These are phyloP conservation scores for Deinandra increscens DNA, from an alignment of 129 eudicot genomes.

Conservation along the genomic window DNA sequence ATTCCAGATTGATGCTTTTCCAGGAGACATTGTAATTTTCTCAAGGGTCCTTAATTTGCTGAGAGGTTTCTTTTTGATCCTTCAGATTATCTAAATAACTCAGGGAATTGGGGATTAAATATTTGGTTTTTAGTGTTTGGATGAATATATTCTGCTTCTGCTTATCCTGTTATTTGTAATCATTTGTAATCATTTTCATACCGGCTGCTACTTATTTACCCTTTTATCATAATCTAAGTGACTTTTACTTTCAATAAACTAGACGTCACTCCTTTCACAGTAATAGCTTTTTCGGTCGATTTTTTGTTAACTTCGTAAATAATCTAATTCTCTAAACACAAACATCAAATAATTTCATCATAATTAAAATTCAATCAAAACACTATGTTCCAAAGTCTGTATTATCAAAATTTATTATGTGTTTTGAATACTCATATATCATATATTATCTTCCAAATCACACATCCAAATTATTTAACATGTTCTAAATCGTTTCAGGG, in stretches of 20 bases:
- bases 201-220: background rate
- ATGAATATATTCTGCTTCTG: background rate
- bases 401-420: background rate
- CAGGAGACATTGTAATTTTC: conserved; percentile 95
- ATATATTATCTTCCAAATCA: background rate
- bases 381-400: background rate
- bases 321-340: background rate
- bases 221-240: background rate
- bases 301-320: background rate
- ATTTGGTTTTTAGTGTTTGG: conserved; percentile 5
- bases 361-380: background rate
- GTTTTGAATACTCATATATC: background rate
- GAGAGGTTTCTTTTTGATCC: conserved; percentile 55
- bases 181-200: background rate
- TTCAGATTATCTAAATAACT: background rate
- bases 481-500: conserved; percentile 50
- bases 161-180: background rate
- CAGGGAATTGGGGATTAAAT: background rate
- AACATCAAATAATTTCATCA: background rate
- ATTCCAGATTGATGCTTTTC: conserved; percentile 97
- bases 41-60: conserved; percentile 89
- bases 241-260: background rate
- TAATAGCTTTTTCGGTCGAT: background rate
- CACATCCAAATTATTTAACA: background rate
- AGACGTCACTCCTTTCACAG: background rate